Base-by-base conservation (phyloP, 805 yeast genomes). In the Kodamaea neixiangensis region DNA sequence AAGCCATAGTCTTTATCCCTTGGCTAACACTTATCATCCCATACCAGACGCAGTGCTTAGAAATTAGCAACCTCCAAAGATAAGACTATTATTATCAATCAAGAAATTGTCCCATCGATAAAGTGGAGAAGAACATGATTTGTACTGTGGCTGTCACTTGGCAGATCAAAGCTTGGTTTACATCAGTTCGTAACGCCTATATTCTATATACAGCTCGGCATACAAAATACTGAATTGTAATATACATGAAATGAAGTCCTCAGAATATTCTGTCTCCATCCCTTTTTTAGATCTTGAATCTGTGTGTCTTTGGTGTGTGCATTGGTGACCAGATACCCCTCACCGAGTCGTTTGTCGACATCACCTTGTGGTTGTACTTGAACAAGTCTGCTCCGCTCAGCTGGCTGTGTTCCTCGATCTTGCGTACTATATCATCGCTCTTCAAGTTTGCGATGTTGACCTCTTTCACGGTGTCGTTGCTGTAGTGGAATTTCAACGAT, bases 241-340 rank as follows among this genome's bases (percentile, higher is more conserved):
- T 25, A 29, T 43, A 25, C 44, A 40, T 19, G 44, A 40, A 40
- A 15, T 40, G 46, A 43, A 25, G 7, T 20, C 31, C 44, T 13
- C 3, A 5, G 11, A 25, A 25, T 25, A 9, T 25, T 25, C 13
- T 10, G 13, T 22, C 31, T 19, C 17, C 9, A 19, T 5, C 31
- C 10, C 10, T 25, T 25, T 3, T 29, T 49, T 62, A 74, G 48
- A 74, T 72, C 52, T 65, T 68, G 55, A 67, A 72, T 60, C 79
- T 72, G 54, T 68, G 56, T n/a, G 58, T 64, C 63, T 72, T 74
- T 38, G 67, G 64, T 46, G 80, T 86, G 64, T 92, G 97, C 75
- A 93, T 77, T 52, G 99, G 99, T 43, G 97, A 91, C 99, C 99
- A 94, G 45, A 94, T 79, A 63, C 99, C 99, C 78, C 99, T 87